Conservation (phyloP, 2,329 filamentous ascomycete genomes). For the Fusarium sp. region DNA sequence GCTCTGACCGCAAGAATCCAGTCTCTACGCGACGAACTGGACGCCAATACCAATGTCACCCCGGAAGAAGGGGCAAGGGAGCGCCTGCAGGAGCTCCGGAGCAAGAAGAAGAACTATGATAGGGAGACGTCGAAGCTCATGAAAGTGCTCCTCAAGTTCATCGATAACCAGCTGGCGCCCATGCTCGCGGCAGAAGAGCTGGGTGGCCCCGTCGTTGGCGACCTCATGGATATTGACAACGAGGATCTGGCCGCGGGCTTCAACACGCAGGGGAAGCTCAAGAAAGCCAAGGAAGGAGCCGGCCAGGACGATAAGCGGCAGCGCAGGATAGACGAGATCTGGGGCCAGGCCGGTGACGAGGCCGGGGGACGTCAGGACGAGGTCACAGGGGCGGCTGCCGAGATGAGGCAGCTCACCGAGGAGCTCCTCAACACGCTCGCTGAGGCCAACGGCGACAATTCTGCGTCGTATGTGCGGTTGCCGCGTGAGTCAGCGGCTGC, state of each 20-base stretch:
- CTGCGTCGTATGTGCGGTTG: constrained; percentile 66
- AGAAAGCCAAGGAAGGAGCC: constrained; percentile 53
- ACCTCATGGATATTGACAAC: constrained; percentile 69
- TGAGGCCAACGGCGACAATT: constrained; percentile 62
- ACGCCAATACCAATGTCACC: constrained; percentile 64
- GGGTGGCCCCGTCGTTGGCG: constrained; percentile 82
- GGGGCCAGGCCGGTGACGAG: constrained; percentile 52
- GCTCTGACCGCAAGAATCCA: constrained; percentile 65
- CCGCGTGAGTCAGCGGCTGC: constrained; percentile 67
- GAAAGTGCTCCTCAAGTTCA: constrained; percentile 71
- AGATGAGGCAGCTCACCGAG: constrained; percentile 68
- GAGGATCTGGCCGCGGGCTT: constrained; percentile 68
- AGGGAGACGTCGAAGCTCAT: constrained; percentile 67
- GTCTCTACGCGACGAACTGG: constrained; percentile 64
- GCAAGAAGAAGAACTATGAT: constrained; percentile 67
- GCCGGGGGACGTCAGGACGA: constrained; percentile 52
- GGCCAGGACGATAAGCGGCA: constrained; percentile 61
- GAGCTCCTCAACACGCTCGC: constrained; percentile 66
- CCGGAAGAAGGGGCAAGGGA: constrained; percentile 69
- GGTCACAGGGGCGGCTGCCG: constrained; percentile 58
- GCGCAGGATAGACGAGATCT: constrained; percentile 69
- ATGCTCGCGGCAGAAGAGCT: constrained; percentile 85
- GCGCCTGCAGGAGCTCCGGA: constrained; percentile 65
- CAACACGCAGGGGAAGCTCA: constrained; percentile 64
- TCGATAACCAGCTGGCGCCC: constrained; percentile 71